Evolutionary conservation across 2,329 filamentous ascomycete species (phyloP).

Genomic region (Fonsecaea nubica): DNA sequence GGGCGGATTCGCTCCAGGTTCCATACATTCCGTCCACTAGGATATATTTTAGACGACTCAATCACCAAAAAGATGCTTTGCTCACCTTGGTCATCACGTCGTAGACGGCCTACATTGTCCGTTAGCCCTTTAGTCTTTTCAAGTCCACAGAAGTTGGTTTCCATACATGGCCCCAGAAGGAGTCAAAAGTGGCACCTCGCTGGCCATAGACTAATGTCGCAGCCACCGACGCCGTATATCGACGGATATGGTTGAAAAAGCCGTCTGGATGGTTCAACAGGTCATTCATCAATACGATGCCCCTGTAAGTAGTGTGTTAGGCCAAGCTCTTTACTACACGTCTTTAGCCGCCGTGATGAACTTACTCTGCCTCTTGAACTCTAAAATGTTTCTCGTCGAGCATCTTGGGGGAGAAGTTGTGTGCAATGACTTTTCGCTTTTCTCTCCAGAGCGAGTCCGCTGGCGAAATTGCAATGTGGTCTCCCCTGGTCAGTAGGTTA

Average conservation of each 20-base stretch:
- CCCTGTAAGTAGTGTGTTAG: slow-evolving; percentile 28
- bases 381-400: slow-evolving; percentile 20
- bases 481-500: slow-evolving; percentile 23
- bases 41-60: slow-evolving; percentile 17
- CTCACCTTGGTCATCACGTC: slow-evolving; percentile 23
- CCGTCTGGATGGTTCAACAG: slow-evolving; percentile 21
- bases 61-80: background rate
- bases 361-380: slow-evolving; percentile 25
- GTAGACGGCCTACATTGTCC: slow-evolving; percentile 28
- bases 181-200: slow-evolving; percentile 14
- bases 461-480: slow-evolving; percentile 25
- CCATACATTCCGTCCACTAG: slow-evolving; percentile 17
- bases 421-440: slow-evolving; percentile 43
- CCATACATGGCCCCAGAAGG: slow-evolving; percentile 25
- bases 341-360: background rate
- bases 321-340: background rate
- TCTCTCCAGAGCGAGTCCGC: slow-evolving; percentile 21
- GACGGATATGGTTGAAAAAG: slow-evolving; percentile 33
- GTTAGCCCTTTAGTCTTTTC: too few species aligned
- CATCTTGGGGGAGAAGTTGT: slow-evolving; percentile 37
- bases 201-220: slow-evolving; percentile 34
- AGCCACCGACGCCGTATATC: slow-evolving; percentile 34
- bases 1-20: slow-evolving; percentile 33
- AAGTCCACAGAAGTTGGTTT: slow-evolving; percentile 17
- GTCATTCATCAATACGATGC: slow-evolving; percentile 18